Conservation (phyloP, 2,329 filamentous ascomycete genomes). For the Aspergillus quadrilineatus region DNA sequence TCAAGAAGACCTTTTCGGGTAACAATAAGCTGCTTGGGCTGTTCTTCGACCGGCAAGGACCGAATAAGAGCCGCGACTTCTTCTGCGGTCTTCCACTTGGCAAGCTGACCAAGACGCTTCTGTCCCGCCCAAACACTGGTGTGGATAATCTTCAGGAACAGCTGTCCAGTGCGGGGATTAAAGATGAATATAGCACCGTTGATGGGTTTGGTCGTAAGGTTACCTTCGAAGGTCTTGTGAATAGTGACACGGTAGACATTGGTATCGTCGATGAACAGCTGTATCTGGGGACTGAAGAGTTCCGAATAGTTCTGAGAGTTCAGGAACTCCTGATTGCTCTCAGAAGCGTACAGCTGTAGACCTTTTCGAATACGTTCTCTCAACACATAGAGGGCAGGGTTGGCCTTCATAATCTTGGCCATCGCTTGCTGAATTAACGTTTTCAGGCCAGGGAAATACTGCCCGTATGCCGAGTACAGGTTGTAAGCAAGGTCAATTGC, state of each 20-base stretch:
- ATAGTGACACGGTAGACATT: slow-evolving; percentile 99
- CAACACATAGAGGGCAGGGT: slow-evolving; percentile 91
- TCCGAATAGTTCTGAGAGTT: slow-evolving; percentile 99
- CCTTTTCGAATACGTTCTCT: slow-evolving; percentile 98
- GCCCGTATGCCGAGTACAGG: slow-evolving; percentile 94
- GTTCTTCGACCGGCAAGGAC: slow-evolving; percentile 93
- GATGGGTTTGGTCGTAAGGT: slow-evolving; percentile 98
- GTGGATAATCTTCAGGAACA: slow-evolving; percentile 99
- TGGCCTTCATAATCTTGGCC: slow-evolving; percentile 99
- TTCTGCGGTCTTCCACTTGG: slow-evolving; percentile 99
- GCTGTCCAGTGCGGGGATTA: slow-evolving; percentile 95
- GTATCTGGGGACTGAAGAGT: slow-evolving; percentile 97
- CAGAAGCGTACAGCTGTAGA: slow-evolving; percentile 94
- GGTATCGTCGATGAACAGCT: slow-evolving; percentile 98
- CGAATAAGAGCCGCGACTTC: slow-evolving; percentile 97
- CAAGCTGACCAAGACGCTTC: slow-evolving; percentile 96
- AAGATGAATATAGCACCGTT: slow-evolving; percentile 99
- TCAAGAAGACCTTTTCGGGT: slow-evolving; percentile 96
- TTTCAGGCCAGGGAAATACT: slow-evolving; percentile 98
- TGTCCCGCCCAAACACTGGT: slow-evolving; percentile 99
- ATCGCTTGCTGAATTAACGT: slow-evolving; percentile 95
- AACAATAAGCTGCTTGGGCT: slow-evolving; percentile 97
- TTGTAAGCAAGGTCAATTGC: slow-evolving; percentile 98
- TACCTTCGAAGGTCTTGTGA: slow-evolving; percentile 99
- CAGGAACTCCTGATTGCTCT: slow-evolving; percentile 98